Evolutionary conservation across 345 rosid genomes (phyloP).

Genomic region (Boechera stricta): DNA sequence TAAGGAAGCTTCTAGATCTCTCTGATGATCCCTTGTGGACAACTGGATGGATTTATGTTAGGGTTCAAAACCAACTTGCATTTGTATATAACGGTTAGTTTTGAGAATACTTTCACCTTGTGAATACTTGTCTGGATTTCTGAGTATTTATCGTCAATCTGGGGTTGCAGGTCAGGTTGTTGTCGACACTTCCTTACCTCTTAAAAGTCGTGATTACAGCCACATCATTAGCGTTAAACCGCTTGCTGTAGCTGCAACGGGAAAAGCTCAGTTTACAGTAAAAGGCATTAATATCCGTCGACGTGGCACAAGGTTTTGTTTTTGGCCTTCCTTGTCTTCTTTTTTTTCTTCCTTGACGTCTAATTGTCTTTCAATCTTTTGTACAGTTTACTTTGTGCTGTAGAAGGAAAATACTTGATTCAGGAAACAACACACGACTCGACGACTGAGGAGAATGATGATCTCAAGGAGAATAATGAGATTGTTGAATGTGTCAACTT

Average conservation of each 20-base stretch:
- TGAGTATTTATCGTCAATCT: constrained; percentile 27
- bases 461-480: constrained; percentile 56
- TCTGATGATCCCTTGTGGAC: constrained; percentile 87
- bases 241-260: constrained; percentile 70
- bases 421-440: constrained; percentile 63
- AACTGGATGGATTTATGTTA: constrained; percentile 81
- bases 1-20: constrained; percentile 79
- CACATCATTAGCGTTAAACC: constrained; percentile 75
- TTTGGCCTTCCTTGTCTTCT: neutral
- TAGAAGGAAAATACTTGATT: constrained; percentile 83
- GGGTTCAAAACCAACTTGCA: constrained; percentile 85
- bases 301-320: constrained; percentile 68
- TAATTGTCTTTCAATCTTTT: constrained; percentile 25
- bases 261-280: constrained; percentile 65
- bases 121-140: constrained; percentile 19
- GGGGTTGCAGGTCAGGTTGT: constrained; percentile 80
- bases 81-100: constrained; percentile 74
- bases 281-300: constrained; percentile 79
- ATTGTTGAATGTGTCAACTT: constrained; percentile 60
- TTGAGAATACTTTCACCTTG: constrained; percentile 23
- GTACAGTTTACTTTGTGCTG: constrained; percentile 85
- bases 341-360: neutral
- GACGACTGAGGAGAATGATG: constrained; percentile 49
- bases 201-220: constrained; percentile 60
- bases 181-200: constrained; percentile 70